Evolutionary conservation across 140 eudicot genomes (phyloP), one percentile per base, ranked within the genome.

Genomic region (Erigeron philadelphicus): DNA sequence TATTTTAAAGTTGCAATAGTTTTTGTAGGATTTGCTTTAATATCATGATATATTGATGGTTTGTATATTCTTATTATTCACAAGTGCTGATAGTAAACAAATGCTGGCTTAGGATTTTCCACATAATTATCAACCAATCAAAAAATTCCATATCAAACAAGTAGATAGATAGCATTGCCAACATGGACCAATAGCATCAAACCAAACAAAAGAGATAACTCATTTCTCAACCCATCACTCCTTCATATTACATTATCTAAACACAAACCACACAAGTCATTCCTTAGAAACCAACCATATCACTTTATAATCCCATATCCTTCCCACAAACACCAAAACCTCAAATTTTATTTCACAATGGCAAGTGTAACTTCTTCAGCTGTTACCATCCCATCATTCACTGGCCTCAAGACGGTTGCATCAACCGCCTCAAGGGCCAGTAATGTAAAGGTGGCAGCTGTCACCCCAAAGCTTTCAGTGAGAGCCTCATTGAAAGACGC

Each of bases 401-500:
- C 89, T 38, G 95, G 95, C 82, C 90, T 90, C 46, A 87, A 80
- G 77, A 66, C 77, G 16, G 6, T n/a, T n/a, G n/a, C 43, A 8
- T 5, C 79, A 11, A 38, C 79, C 68, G 52, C 72, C 13, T 61
- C 83, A 47, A 61, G 75, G 46, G 75, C 68, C 64, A 77, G 61
- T 73, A 42, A 43, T 47, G 11, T 67, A 45, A 80, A 75, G 62
- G 68, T 53, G 46, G 62, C 69, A 11, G 10, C 77, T 7, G 49
- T 54, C 13, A 1, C 46, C 59, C 83, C 90, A 1, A 76, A 64
- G 66, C 75, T 87, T 47, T 23, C 87, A 15, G 73, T 93, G 64
- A 89, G 77, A 83, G 88, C 96, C 45, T 84, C 98, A 4, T 63
- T 89, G 72, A 93, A 89, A 79, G 80, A 89, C 6, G 75, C 86